phyloP scores from a whole-genome alignment of 345 rosid genomes.

The Lumnitzera racemosa region DNA sequence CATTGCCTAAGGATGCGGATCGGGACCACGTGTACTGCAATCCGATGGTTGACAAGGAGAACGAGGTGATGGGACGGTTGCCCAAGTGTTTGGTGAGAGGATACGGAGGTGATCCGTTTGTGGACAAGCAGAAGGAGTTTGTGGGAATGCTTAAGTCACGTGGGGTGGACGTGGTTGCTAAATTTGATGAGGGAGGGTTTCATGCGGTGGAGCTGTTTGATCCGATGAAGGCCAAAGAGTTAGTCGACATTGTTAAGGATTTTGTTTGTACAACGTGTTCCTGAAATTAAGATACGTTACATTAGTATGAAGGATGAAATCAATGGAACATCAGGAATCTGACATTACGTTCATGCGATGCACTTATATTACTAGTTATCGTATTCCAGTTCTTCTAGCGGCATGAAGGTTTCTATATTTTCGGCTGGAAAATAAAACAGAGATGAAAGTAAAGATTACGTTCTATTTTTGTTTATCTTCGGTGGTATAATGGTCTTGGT shows the following conservation, averaged over 20 bases:
- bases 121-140: slow-evolving; percentile 49
- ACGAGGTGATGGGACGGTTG: slow-evolving; percentile 39
- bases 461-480: too few relatives aligned
- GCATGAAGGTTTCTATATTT: too few relatives aligned
- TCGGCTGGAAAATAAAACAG: too few relatives aligned
- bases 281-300: neutral
- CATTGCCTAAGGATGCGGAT: slow-evolving; percentile 47
- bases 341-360: too few relatives aligned
- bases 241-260: slow-evolving; percentile 16
- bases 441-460: too few relatives aligned
- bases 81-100: slow-evolving; percentile 32
- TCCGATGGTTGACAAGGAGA: slow-evolving; percentile 25
- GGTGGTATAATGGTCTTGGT: too few relatives aligned
- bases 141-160: slow-evolving; percentile 33
- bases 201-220: slow-evolving; percentile 63
- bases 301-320: too few relatives aligned
- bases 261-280: slow-evolving; percentile 17
- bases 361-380: too few relatives aligned
- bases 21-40: slow-evolving; percentile 69
- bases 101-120: slow-evolving; percentile 58
- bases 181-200: slow-evolving; percentile 35
- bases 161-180: slow-evolving; percentile 45
- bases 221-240: slow-evolving; percentile 24
- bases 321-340: too few relatives aligned
- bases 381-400: too few relatives aligned